Conservation (phyloP, 163 green algal species). For the Scenedesmus sp. region DNA sequence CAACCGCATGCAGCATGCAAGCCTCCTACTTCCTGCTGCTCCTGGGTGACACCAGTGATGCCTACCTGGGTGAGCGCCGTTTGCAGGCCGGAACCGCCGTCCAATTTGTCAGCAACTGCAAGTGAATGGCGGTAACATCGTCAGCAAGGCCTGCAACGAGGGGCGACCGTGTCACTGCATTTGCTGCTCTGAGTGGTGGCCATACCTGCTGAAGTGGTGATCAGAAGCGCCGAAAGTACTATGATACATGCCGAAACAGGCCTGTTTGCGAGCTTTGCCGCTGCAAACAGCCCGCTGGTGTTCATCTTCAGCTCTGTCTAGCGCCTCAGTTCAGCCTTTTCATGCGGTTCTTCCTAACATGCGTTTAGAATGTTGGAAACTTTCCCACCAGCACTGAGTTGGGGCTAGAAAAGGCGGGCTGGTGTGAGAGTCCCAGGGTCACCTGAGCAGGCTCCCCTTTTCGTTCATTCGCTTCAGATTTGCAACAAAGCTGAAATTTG, state of each 20-base stretch:
- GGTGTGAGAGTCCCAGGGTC: background rate
- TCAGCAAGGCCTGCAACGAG: background rate
- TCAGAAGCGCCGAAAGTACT: background rate
- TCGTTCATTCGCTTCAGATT: no score
- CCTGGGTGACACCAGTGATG: background rate
- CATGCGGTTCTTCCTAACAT: no score
- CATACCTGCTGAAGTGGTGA: background rate
- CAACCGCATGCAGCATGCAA: background rate
- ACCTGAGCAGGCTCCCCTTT: background rate
- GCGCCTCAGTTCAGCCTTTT: background rate
- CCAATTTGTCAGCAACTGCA: background rate
- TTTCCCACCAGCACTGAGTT: background rate
- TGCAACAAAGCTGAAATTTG: no score
- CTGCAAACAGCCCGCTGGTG: background rate
- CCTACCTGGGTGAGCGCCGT: background rate
- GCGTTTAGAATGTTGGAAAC: no score
- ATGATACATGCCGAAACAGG: background rate
- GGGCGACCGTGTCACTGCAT: background rate
- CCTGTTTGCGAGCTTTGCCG: background rate
- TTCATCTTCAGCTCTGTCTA: background rate
- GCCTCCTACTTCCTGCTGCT: background rate
- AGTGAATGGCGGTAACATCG: background rate
- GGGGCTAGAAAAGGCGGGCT: background rate
- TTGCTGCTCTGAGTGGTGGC: background rate
- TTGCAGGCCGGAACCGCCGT: background rate